Evolutionary conservation across 2,329 filamentous ascomycete species (phyloP).

Genomic region (Fusarium anthophilum): DNA sequence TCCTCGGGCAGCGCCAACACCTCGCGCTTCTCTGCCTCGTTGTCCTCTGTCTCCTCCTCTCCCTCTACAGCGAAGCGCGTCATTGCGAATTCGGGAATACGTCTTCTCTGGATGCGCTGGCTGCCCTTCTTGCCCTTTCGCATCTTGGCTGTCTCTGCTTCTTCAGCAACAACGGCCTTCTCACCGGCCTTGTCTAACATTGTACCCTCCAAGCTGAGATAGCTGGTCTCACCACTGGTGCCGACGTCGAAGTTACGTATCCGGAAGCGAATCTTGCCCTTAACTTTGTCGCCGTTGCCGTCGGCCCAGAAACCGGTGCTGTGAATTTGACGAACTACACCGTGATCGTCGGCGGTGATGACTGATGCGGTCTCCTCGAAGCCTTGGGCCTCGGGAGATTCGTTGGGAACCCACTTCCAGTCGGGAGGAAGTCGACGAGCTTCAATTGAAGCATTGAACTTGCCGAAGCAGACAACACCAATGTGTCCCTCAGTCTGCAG

Average conservation of each 20-base stretch:
- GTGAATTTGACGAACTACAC: conserved; percentile 62
- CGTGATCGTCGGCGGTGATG: conserved; percentile 58
- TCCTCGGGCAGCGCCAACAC: conserved; percentile 39
- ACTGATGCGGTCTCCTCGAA: conserved; percentile 56
- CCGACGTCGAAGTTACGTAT: conserved; percentile 88
- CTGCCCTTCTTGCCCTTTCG: conserved; percentile 50
- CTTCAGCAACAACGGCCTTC: conserved; percentile 56
- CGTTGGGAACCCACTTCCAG: conserved; percentile 82
- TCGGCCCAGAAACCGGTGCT: conserved; percentile 80
- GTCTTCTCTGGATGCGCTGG: conserved; percentile 45
- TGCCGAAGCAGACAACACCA: conserved; percentile 87
- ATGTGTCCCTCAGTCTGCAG: conserved; percentile 90
- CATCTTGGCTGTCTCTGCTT: conserved; percentile 55
- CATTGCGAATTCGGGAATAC: conserved; percentile 64
- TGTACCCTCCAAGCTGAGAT: conserved; percentile 88
- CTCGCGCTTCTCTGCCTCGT: conserved; percentile 36
- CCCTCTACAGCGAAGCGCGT: conserved; percentile 62
- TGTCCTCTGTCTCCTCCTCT: conserved; percentile 49
- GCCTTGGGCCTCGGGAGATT: conserved; percentile 49
- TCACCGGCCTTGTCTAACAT: conserved; percentile 78
- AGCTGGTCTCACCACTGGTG: conserved; percentile 77
- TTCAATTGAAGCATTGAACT: conserved; percentile 91
- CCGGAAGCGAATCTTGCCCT: conserved; percentile 76
- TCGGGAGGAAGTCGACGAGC: conserved; percentile 75
- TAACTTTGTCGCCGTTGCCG: conserved; percentile 72